Evolutionary conservation across 495 filamentous ascomycete genomes (phyloP).

Genomic region (Barbatosphaeria neglecta): DNA sequence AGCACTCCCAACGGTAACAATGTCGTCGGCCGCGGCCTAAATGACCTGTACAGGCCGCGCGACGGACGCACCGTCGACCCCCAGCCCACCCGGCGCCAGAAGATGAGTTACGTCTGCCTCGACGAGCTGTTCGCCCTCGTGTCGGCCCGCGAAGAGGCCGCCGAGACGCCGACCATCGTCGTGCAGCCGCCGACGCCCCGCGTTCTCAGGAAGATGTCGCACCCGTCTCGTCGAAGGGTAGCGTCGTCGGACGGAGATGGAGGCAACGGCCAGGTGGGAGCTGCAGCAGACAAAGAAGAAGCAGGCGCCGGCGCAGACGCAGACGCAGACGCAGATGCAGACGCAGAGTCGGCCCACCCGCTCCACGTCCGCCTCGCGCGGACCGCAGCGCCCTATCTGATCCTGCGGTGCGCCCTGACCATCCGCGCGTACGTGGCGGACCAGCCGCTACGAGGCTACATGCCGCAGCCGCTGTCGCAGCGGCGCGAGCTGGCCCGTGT

Average conservation of each 20-base stretch:
- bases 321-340: too few species aligned
- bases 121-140: constrained; percentile 73
- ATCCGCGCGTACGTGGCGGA: constrained; percentile 79
- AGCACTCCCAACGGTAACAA: constrained; percentile 11
- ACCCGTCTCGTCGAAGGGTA: too few species aligned
- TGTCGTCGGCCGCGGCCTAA: constrained; percentile 36
- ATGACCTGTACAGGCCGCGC: constrained; percentile 51
- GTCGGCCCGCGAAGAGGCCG: constrained; percentile 26
- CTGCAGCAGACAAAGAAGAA: too few species aligned
- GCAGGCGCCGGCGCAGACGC: too few species aligned
- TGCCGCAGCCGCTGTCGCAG: constrained; percentile 80
- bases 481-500: constrained; percentile 66
- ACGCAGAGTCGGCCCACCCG: constrained; percentile 12
- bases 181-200: constrained; percentile 16
- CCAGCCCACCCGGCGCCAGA: constrained; percentile 47
- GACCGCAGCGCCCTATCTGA: constrained; percentile 70
- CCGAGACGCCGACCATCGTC: constrained; percentile 12
- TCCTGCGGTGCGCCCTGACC: constrained; percentile 68
- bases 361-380: constrained; percentile 53
- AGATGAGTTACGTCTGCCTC: constrained; percentile 69
- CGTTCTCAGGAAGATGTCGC: constrained; percentile 4
- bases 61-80: constrained; percentile 61
- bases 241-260: not conserved
- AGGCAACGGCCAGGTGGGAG: too few species aligned
- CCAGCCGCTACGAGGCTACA: constrained; percentile 80